These are phyloP conservation scores for Penicillium decumbens DNA, from an alignment of 2,329 filamentous ascomycete genomes.

Conservation along the genomic window DNA sequence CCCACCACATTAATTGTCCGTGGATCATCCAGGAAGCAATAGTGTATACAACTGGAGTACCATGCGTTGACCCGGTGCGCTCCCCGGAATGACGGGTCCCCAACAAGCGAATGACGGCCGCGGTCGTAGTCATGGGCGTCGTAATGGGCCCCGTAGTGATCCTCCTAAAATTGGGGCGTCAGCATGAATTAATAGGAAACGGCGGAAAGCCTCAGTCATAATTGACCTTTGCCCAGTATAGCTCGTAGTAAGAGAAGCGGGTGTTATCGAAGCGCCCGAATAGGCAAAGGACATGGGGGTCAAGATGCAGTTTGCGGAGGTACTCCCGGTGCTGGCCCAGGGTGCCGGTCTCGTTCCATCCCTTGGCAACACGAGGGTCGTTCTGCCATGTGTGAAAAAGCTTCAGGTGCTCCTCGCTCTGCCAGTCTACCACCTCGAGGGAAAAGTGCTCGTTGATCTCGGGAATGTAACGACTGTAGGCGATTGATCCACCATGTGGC, in stretches of 20 bases:
- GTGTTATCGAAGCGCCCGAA: conserved; percentile 67
- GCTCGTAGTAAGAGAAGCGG: conserved; percentile 72
- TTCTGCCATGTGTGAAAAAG: conserved; percentile 80
- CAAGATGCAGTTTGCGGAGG: conserved; percentile 61
- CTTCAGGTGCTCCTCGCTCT: conserved; percentile 58
- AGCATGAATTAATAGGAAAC: background rate
- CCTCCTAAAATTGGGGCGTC: conserved; percentile 43
- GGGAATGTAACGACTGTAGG: conserved; percentile 75
- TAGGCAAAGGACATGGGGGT: conserved; percentile 67
- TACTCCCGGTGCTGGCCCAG: conserved; percentile 70
- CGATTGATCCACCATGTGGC: conserved; percentile 62
- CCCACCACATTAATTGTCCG: conserved; percentile 52
- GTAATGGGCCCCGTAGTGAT: conserved; percentile 58
- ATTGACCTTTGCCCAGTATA: conserved; percentile 68
- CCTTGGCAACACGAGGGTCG: conserved; percentile 71
- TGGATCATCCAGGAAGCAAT: conserved; percentile 56
- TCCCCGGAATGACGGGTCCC: conserved; percentile 53
- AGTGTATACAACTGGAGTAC: conserved; percentile 57
- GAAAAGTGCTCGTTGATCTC: conserved; percentile 72
- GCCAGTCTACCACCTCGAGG: conserved; percentile 68
- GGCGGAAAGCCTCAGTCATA: background rate
- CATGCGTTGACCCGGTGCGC: conserved; percentile 54
- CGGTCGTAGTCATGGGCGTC: conserved; percentile 54
- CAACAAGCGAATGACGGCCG: conserved; percentile 58
- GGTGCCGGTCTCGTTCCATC: conserved; percentile 75